These are phyloP conservation scores for Paspalum vaginatum DNA, from an alignment of 176 grass and related monocot species.

Conservation along the genomic window DNA sequence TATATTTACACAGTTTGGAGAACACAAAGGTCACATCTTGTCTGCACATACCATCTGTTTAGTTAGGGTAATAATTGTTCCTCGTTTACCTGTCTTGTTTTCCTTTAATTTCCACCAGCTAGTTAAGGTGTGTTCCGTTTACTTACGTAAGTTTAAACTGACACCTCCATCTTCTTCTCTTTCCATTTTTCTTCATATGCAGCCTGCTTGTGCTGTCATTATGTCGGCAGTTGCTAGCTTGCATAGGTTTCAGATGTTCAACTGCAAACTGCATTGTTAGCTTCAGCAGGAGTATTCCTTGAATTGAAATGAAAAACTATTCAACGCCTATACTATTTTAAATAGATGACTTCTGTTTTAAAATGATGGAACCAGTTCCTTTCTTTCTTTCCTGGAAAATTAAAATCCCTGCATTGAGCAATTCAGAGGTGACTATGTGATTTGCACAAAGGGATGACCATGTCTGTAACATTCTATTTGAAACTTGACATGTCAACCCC, in stretches of 20 bases:
- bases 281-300: not conserved
- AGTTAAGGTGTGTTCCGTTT: not conserved
- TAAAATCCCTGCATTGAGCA: not conserved
- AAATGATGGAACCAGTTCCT: not conserved
- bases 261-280: not conserved
- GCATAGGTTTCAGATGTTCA: not conserved
- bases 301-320: not conserved
- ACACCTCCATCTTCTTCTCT: not conserved
- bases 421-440: not conserved
- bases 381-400: not conserved
- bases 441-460: not conserved
- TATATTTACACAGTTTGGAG: not conserved
- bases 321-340: not conserved
- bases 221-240: not conserved
- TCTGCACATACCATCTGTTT: not conserved
- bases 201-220: not conserved
- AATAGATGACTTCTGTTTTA: not conserved
- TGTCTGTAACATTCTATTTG: not conserved
- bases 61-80: not conserved
- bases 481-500: not conserved
- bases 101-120: not conserved
- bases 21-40: not conserved
- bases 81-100: not conserved
- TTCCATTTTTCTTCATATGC: not conserved
- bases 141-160: not conserved